These are phyloP conservation scores for Neocatenulostroma microsporum DNA, from an alignment of 2,329 filamentous ascomycete species.

Conservation along the genomic window DNA sequence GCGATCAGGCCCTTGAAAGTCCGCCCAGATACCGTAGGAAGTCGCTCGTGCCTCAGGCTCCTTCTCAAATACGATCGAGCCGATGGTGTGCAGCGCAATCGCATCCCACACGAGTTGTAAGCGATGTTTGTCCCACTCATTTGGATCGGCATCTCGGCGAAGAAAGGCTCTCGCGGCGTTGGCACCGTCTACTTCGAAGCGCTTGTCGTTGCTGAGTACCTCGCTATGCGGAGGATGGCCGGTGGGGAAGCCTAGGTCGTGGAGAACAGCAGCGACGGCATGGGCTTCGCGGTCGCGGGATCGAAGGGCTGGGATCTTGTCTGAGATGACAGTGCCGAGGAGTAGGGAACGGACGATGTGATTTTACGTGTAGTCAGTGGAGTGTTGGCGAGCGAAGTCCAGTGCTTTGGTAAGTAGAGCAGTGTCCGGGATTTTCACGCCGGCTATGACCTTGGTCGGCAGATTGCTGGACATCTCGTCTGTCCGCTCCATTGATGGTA, in stretches of 20 bases:
- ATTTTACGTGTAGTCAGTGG: slow-evolving; percentile 30
- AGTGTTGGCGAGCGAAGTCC: slow-evolving; percentile 24
- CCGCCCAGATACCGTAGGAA: slow-evolving; percentile 16
- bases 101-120: slow-evolving; percentile 44
- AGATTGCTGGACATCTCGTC: too few relatives aligned
- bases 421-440: slow-evolving; percentile 31
- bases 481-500: too few relatives aligned
- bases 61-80: slow-evolving; percentile 36
- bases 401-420: slow-evolving; percentile 31
- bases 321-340: slow-evolving; percentile 30
- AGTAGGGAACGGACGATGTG: slow-evolving; percentile 35
- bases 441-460: slow-evolving; percentile 19
- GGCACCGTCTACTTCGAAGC: slow-evolving; percentile 47
- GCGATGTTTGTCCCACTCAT: slow-evolving; percentile 34
- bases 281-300: slow-evolving; percentile 16
- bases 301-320: slow-evolving; percentile 24
- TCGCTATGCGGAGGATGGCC: slow-evolving; percentile 35
- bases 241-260: slow-evolving; percentile 35
- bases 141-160: slow-evolving; percentile 13
- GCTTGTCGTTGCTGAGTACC: slow-evolving; percentile 36
- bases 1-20: slow-evolving; percentile 16
- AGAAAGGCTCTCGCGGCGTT: slow-evolving; percentile 39
- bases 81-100: slow-evolving; percentile 41
- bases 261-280: slow-evolving; percentile 23
- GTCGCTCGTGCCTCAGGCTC: slow-evolving; percentile 35